These are phyloP conservation scores for Infundibulicybe gibba DNA, from an alignment of 768 basidiomycete species.

Conservation along the genomic window DNA sequence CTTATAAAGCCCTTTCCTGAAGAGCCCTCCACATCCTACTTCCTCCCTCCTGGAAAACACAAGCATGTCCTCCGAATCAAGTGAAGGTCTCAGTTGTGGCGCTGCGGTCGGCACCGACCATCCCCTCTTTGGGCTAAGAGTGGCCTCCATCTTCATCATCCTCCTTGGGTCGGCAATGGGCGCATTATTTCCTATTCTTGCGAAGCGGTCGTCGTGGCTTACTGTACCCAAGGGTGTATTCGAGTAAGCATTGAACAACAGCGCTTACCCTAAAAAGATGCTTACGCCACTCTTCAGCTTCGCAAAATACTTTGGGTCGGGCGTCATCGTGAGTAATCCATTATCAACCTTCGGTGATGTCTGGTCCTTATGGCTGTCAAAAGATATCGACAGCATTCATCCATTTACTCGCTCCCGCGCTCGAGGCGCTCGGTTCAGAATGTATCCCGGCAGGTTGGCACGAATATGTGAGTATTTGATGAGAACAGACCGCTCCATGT, in stretches of 20 bases:
- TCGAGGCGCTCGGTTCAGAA: constrained; percentile 62
- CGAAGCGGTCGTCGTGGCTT: constrained; percentile 46
- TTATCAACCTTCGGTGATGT: constrained; percentile 2
- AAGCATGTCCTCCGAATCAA: neutral
- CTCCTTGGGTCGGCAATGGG: constrained; percentile 55
- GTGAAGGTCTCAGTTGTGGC: constrained; percentile 38
- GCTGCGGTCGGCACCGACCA: constrained; percentile 43
- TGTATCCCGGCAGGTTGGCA: constrained; percentile 74
- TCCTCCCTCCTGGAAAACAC: too few species aligned
- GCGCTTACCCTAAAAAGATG: neutral
- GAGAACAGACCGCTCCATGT: neutral
- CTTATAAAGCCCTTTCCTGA: too few species aligned
- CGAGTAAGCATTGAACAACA: constrained; percentile 46
- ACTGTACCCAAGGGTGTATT: constrained; percentile 59
- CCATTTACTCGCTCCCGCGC: constrained; percentile 74
- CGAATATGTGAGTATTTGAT: constrained; percentile 57
- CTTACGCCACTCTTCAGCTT: constrained; percentile 41
- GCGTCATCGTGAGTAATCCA: constrained; percentile 62
- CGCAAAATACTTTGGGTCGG: constrained; percentile 89
- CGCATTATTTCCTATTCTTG: constrained; percentile 70
- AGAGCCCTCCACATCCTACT: too few species aligned
- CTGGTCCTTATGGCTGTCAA: constrained; percentile 1
- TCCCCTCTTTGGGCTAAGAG: constrained; percentile 47
- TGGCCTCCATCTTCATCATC: constrained; percentile 76
- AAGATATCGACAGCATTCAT: constrained; percentile 91